Evolutionary conservation across 345 rosid genomes (phyloP).

Genomic region (Salix arbutifolia): DNA sequence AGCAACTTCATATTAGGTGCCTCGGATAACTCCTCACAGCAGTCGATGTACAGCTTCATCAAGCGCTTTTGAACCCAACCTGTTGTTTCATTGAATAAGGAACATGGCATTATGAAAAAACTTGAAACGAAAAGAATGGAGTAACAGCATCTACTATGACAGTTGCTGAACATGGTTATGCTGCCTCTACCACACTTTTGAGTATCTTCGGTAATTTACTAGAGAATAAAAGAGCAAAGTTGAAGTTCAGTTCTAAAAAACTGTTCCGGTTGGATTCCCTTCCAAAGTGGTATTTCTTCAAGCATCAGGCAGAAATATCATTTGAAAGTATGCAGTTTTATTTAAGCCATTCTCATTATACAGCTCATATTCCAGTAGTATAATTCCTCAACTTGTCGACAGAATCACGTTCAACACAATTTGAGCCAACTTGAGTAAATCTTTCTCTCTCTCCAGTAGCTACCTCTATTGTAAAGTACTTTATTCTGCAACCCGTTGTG

Average conservation of each 20-base stretch:
- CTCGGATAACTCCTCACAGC: conserved; percentile 65
- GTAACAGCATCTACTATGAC: not conserved
- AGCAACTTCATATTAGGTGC: conserved; percentile 76
- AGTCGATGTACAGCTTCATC: conserved; percentile 78
- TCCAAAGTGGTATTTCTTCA: not conserved
- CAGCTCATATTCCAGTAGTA: no score
- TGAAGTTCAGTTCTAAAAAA: not conserved
- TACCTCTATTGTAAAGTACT: not conserved
- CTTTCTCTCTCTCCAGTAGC: not conserved
- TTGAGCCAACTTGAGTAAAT: not conserved
- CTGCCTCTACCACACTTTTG: not conserved
- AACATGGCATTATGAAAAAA: not conserved
- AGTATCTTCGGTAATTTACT: not conserved
- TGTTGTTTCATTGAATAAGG: conserved; percentile 19
- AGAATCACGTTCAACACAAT: not conserved
- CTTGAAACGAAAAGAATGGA: not conserved
- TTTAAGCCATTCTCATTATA: no score
- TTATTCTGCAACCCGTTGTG: not conserved
- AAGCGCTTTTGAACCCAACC: conserved; percentile 96
- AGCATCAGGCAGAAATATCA: no score
- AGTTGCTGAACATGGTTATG: not conserved
- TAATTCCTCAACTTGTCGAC: not conserved
- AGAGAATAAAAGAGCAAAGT: not conserved
- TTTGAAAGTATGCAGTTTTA: no score
- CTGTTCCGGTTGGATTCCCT: not conserved